Evolutionary conservation across 2,329 filamentous ascomycete genomes (phyloP).

Genomic region (Thermomyces lanuginosus): DNA sequence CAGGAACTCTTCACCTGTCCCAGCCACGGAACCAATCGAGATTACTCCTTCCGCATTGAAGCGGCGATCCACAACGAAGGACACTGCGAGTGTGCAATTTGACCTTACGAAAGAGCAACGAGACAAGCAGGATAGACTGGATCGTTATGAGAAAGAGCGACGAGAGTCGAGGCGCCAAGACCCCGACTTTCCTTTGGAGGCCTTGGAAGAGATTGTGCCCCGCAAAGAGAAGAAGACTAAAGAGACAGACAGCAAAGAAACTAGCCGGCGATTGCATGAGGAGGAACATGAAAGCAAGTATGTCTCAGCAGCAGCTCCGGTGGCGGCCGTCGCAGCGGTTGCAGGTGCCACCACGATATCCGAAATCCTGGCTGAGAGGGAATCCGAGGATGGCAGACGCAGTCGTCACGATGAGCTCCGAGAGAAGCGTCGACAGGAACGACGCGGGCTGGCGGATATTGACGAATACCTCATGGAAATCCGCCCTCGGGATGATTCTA

Average conservation of each 20-base stretch:
- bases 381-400: constrained; percentile 15
- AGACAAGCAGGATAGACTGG: constrained; percentile 29
- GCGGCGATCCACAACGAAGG: constrained; percentile 20
- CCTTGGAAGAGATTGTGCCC: constrained; percentile 6
- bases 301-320: constrained; percentile 25
- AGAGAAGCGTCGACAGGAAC: constrained; percentile 25
- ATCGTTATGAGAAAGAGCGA: constrained; percentile 7
- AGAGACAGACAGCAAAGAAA: constrained; percentile 5
- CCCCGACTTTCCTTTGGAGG: constrained; percentile 7
- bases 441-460: constrained; percentile 15
- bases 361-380: constrained; percentile 17
- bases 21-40: constrained; percentile 17
- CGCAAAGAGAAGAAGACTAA: constrained; percentile 5
- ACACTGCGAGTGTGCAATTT: constrained; percentile 36
- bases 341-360: too few relatives aligned
- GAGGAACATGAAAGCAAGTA: constrained; percentile 12
- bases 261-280: constrained; percentile 9
- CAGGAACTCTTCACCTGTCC: constrained; percentile 32
- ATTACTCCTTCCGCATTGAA: constrained; percentile 11
- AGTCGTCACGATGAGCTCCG: constrained; percentile 21
- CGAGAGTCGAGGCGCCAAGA: constrained; percentile 5
- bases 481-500: constrained; percentile 10
- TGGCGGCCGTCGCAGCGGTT: constrained; percentile 34
- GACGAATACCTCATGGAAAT: constrained; percentile 12
- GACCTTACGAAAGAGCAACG: constrained; percentile 41